Percentiles rank a stretch among this genome's conserved stretches.
phyloP scores from a whole-genome alignment of 768 basidiomycete genomes.

The Goffeauzyma gilvescens region DNA sequence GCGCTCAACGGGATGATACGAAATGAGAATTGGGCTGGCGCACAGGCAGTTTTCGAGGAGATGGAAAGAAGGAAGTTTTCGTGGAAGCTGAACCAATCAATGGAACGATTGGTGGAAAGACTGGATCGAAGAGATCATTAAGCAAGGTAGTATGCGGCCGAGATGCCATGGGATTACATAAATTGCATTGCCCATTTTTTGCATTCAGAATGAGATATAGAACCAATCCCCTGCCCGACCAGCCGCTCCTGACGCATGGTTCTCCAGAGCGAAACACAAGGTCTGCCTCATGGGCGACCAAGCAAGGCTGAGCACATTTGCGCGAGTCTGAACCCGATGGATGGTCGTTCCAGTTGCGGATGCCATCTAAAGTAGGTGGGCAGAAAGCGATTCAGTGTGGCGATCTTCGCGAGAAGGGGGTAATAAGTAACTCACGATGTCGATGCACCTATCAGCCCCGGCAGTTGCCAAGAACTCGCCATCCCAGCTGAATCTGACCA shows the following conservation, averaged over 20 bases:
- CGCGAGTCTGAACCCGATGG: not conserved
- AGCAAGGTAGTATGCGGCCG: too few species aligned
- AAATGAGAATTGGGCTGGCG: conserved; percentile 45
- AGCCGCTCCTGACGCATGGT: not conserved
- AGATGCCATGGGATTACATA: too few species aligned
- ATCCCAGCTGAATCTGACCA: conserved; percentile 8
- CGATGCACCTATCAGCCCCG: conserved; percentile 6
- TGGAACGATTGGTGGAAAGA: too few species aligned
- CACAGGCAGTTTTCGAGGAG: conserved; percentile 43
- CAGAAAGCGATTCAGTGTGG: too few species aligned
- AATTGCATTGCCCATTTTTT: too few species aligned
- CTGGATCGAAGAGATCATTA: too few species aligned
- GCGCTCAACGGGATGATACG: conserved; percentile 46
- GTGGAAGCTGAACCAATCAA: too few species aligned
- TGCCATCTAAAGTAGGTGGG: too few species aligned
- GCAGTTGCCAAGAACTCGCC: conserved; percentile 8
- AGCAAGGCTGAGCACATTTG: not conserved
- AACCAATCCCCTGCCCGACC: conserved; percentile 1
- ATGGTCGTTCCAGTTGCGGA: not conserved
- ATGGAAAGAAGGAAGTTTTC: conserved; percentile 34
- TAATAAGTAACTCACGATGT: conserved; percentile 10
- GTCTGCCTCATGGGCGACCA: not conserved
- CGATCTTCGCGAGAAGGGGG: too few species aligned
- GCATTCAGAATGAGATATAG: not conserved
- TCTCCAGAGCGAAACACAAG: not conserved